Conservation (phyloP, 352 stramenopile genomes). For the Thalassiosira pacifica region DNA sequence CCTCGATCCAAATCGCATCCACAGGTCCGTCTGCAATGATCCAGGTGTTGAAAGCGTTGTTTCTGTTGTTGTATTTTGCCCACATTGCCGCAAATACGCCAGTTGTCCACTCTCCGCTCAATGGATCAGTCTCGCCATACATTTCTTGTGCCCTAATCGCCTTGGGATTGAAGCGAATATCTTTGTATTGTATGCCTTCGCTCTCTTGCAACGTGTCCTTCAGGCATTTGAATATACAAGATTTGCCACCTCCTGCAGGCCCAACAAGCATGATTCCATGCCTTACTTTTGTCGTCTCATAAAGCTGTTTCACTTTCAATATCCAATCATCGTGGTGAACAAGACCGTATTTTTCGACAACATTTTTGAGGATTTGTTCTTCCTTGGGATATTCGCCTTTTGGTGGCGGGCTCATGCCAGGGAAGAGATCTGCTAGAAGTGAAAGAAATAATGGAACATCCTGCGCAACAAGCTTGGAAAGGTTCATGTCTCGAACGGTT, state of each 20-base stretch:
- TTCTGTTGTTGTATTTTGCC: slow-evolving; percentile 98
- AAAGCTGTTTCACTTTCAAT: slow-evolving; percentile 96
- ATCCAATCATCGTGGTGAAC: slow-evolving; percentile 88
- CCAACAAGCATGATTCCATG: slow-evolving; percentile 99
- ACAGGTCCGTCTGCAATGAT: slow-evolving; percentile 97
- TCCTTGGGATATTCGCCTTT: slow-evolving; percentile 97
- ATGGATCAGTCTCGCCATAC: slow-evolving; percentile 97
- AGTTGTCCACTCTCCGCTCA: slow-evolving; percentile 97
- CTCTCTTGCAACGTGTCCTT: slow-evolving; percentile 93
- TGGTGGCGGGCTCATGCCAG: slow-evolving; percentile 90
- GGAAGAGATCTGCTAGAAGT: slow-evolving; percentile 96
- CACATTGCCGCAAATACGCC: slow-evolving; percentile 98
- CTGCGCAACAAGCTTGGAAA: slow-evolving; percentile 98
- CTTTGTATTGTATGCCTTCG: slow-evolving; percentile 94
- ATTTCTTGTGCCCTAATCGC: slow-evolving; percentile 97
- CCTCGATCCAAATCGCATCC: slow-evolving; percentile 99
- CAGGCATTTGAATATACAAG: slow-evolving; percentile 96
- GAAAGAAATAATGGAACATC: slow-evolving; percentile 98
- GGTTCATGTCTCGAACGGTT: slow-evolving; percentile 98
- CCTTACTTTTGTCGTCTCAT: slow-evolving; percentile 97
- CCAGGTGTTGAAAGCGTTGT: slow-evolving; percentile 98
- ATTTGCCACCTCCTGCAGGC: slow-evolving; percentile 96
- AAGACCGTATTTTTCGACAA: slow-evolving; percentile 93
- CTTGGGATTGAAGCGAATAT: slow-evolving; percentile 97
- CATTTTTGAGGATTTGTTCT: slow-evolving; percentile 89